Evolutionary conservation across 257 asterid species (phyloP), one percentile per base, ranked within the genome.

Genomic region (Plantago major): DNA sequence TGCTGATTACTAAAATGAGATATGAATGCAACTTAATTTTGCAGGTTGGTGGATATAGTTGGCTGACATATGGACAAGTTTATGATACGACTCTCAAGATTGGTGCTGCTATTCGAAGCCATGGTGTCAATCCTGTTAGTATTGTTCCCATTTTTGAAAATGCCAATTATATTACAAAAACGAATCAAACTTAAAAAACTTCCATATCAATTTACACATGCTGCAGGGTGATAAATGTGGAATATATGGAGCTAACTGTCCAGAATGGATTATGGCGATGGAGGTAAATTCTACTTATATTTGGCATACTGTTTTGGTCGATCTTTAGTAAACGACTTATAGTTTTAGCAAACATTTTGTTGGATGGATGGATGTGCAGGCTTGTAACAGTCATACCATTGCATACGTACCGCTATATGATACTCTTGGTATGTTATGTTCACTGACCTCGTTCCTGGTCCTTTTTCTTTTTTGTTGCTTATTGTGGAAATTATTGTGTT

Each of bases 191-290:
- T 2, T 33, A 14, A 15, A 0, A 48, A 33, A 48, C 4, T 58
- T 38, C 0, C 9, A 55, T 9, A 22, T 58, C 19, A 37, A 12
- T 14, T 46, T 61, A 60, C 42, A 4, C 40, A 33, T 55, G 26
- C 26, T 22, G 58, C 16, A 91, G 98, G 98, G 98, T 15, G 95
- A 79, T 49, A 76, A 70, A 49, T 91, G 98, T 58, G 98, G 97
- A 65, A 91, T 88, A 56, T 91, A 88, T 68, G 97, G 97, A 64
- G 78, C 85, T 40, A 91, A 92, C 66, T 75, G 79, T 53, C 95
- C 95, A 0, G 95, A 89, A 74, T 92, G 97, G 98, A 81, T 92
- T 53, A 81, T 86, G 62, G 80, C 95, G 58, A 86, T 92, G 98
- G 88, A 92, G 98, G 96, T 87, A 69, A 19, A 19, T n/a, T 10